A percentile compares a stretch with the other conserved stretches of the same genome.
Conservation (phyloP, 192 early-diverging fungal species). For the Jimgerdemannia flammicorona region DNA sequence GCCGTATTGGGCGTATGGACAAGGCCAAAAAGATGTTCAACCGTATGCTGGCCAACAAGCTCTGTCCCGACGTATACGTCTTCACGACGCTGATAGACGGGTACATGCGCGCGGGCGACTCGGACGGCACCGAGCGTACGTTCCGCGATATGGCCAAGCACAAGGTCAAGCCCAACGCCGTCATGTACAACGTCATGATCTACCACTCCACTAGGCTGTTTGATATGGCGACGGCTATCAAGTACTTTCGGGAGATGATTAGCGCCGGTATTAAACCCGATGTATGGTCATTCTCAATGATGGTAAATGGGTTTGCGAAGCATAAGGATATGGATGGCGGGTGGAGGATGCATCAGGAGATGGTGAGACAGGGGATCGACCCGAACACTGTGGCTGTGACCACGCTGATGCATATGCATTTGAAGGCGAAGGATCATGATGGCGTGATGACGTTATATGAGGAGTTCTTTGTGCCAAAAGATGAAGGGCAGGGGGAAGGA, state of each 20-base stretch:
- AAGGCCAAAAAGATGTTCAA: constrained; percentile 21
- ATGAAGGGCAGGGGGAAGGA: neutral
- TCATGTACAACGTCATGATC: constrained; percentile 40
- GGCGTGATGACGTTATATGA: constrained; percentile 20
- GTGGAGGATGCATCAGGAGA: constrained; percentile 26
- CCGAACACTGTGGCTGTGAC: constrained; percentile 19
- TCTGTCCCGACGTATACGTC: constrained; percentile 19
- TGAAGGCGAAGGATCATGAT: constrained; percentile 21
- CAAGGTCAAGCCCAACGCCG: constrained; percentile 26
- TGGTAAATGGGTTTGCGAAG: constrained; percentile 27
- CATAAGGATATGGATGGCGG: constrained; percentile 26
- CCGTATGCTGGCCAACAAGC: constrained; percentile 16
- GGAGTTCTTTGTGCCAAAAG: constrained; percentile 14
- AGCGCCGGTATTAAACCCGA: constrained; percentile 28
- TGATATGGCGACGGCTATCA: constrained; percentile 30
- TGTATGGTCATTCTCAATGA: constrained; percentile 31
- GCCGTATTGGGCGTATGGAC: constrained; percentile 6
- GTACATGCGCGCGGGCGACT: constrained; percentile 20
- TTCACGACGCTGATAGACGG: constrained; percentile 36
- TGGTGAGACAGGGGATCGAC: constrained; percentile 17
- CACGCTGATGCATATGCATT: constrained; percentile 28
- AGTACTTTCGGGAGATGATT: constrained; percentile 26
- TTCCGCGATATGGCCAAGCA: constrained; percentile 30
- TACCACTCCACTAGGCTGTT: constrained; percentile 23
- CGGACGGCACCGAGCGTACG: constrained; percentile 25